These are phyloP conservation scores for Pythium coloratum DNA, from an alignment of 352 stramenopile genomes.

Conservation along the genomic window DNA sequence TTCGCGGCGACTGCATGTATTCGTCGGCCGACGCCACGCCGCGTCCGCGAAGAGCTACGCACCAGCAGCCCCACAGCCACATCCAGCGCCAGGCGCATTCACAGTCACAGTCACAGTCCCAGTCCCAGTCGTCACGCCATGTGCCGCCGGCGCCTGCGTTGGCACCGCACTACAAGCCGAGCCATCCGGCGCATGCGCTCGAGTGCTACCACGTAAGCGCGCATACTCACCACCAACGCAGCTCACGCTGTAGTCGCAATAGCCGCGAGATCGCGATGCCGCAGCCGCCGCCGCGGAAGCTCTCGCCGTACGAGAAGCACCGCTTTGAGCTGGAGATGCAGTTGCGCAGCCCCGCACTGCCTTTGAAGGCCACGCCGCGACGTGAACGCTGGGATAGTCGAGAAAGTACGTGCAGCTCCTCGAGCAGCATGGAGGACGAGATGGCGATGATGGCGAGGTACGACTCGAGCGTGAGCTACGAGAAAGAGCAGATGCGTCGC, in stretches of 20 bases:
- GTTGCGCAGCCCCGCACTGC: constrained; percentile 16
- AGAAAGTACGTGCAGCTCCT: constrained; percentile 25
- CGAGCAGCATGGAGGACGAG: constrained; percentile 26
- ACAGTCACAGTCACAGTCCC: background rate
- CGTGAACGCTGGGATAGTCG: constrained; percentile 26
- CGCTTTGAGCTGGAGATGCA: constrained; percentile 22
- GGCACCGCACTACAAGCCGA: constrained; percentile 8
- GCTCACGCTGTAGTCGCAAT: background rate
- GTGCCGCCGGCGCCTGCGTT: background rate
- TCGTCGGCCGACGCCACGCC: background rate
- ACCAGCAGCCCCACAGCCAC: constrained; percentile 11
- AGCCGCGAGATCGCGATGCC: constrained; percentile 2
- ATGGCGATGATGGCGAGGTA: constrained; percentile 2
- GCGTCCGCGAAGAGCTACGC: constrained; percentile 1
- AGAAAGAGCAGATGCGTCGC: constrained; percentile 4
- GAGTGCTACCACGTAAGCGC: constrained; percentile 16
- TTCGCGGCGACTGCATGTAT: constrained; percentile 19
- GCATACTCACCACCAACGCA: background rate
- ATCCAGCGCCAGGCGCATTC: constrained; percentile 2
- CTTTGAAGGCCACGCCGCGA: background rate
- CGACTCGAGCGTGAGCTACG: background rate
- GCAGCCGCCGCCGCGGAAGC: constrained; percentile 8
- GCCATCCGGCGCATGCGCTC: constrained; percentile 10
- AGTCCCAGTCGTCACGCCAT: background rate
- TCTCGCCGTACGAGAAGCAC: constrained; percentile 20